Evolutionary conservation across 83 land plant species (phyloP), one percentile per base, ranked within the genome.

Genomic region (Thuja plicata): DNA sequence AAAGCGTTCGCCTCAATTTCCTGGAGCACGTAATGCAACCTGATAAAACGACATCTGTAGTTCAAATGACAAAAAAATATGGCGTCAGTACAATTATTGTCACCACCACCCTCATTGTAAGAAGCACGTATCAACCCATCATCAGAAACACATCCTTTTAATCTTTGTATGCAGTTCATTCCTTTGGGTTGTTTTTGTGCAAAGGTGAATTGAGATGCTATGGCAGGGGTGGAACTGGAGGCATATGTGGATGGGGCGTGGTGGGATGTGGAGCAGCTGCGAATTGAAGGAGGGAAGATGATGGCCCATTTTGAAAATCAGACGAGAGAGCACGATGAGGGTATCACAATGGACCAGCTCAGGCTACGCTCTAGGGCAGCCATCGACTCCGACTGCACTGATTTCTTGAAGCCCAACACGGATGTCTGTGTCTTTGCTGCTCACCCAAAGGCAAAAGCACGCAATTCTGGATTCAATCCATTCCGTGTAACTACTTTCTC

Each of bases 221-320:
- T 80, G 83, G 24, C 85, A 82, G 85, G 46, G 85, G 11, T 82
- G 35, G 85, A 82, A 32, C 3, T 82, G 35, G 85, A 82, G 54
- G 85, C 85, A n/a, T 82, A 8, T 11, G 85, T 43, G 12, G n/a
- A 46, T 46, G 85, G 54, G 15, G 85, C 85, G n/a, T 82, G 85
- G 85, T 82, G 85, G 85, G 85, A 82, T 82, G 85, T 82, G 30
- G 52, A 82, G 3, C 52, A 46, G 32, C 85, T 82, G 46, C 46
- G 85, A 46, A 82, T 82, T 21, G 85, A 82, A 82, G 54, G 85
- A 21, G 85, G 35, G 27, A n/a, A 45, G 50, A 9, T 82, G 48
- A 46, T 82, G 8, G 48, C 85, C 27, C 54, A 11, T n/a, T 82
- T 82, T n/a, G 48, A 82, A n/a, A 46, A 46, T 45, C 54, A 43